These are phyloP conservation scores for Fragaria ananassa DNA, from an alignment of 306 rosid genomes.

Conservation along the genomic window DNA sequence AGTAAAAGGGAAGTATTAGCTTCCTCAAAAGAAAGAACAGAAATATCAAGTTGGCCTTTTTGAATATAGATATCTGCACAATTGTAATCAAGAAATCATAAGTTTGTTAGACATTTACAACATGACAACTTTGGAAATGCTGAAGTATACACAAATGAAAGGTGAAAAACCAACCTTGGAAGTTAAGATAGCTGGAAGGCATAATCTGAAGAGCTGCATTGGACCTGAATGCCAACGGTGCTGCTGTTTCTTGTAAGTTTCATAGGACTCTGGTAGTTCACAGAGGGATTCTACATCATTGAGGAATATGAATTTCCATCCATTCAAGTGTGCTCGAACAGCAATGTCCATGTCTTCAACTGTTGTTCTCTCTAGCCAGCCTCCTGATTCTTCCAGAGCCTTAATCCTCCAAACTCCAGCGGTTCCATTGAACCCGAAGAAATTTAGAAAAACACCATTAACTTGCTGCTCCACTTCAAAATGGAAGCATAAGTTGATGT, in stretches of 20 bases:
- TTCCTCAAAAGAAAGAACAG: conserved; percentile 92
- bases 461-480: conserved; percentile 99
- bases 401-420: conserved; percentile 96
- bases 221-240: conserved; percentile 99
- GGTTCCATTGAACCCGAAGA: conserved; percentile 98
- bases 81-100: not conserved
- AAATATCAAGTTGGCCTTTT: conserved; percentile 85
- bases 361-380: conserved; percentile 96
- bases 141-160: not conserved
- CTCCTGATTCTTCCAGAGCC: conserved; percentile 96
- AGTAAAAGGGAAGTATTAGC: conserved; percentile 91
- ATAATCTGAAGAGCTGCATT: conserved; percentile 91
- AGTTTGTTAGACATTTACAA: not conserved
- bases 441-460: conserved; percentile 77
- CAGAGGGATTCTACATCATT: conserved; percentile 92
- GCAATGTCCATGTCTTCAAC: conserved; percentile 99
- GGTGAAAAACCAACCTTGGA: conserved; percentile 52
- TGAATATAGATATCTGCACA: conserved; percentile 79
- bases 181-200: conserved; percentile 77
- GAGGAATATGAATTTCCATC: conserved; percentile 91
- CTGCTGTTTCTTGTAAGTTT: conserved; percentile 94
- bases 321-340: conserved; percentile 85
- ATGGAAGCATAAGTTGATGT: conserved; percentile 94
- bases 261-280: conserved; percentile 94
- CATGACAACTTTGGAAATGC: not conserved